A percentile compares a stretch with the other conserved stretches of the same genome.
Evolutionary conservation across 495 filamentous ascomycete species (phyloP).

Genomic region (Parathielavia appendiculata): DNA sequence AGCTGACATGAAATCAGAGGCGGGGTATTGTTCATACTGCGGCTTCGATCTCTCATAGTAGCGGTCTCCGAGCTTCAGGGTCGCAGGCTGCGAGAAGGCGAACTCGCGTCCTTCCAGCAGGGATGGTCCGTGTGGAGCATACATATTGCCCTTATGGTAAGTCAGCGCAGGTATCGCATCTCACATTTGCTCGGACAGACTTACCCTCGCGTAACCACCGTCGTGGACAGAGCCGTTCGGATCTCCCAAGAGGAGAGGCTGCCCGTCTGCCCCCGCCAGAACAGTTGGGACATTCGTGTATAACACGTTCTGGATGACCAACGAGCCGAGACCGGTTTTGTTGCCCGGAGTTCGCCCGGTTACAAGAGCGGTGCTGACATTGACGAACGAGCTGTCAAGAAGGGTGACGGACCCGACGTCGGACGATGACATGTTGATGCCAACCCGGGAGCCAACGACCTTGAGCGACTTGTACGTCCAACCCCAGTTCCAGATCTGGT

Average conservation of each 20-base stretch:
- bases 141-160: constrained; percentile 23
- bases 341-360: constrained; percentile 54
- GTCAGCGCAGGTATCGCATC: constrained; percentile 1
- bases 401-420: constrained; percentile 71
- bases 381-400: constrained; percentile 69
- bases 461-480: constrained; percentile 76
- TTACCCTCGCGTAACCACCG: constrained; percentile 31
- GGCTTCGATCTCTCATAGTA: constrained; percentile 65
- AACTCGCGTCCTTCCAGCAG: constrained; percentile 18
- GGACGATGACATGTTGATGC: constrained; percentile 69
- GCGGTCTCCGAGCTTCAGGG: constrained; percentile 36
- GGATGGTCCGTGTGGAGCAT: constrained; percentile 24
- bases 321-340: constrained; percentile 57
- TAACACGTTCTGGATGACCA: constrained; percentile 74
- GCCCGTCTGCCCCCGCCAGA: constrained; percentile 47
- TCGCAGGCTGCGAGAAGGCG: constrained; percentile 19
- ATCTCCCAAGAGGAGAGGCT: constrained; percentile 41
- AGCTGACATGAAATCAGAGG: constrained; percentile 33
- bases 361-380: constrained; percentile 57
- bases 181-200: constrained; percentile 26
- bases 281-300: constrained; percentile 51
- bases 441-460: constrained; percentile 70
- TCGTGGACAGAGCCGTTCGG: constrained; percentile 22
- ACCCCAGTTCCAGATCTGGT: constrained; percentile 86
- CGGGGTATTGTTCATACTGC: constrained; percentile 53